Conservation (phyloP, 2,329 filamentous ascomycete genomes). For the Botrytis porri region DNA sequence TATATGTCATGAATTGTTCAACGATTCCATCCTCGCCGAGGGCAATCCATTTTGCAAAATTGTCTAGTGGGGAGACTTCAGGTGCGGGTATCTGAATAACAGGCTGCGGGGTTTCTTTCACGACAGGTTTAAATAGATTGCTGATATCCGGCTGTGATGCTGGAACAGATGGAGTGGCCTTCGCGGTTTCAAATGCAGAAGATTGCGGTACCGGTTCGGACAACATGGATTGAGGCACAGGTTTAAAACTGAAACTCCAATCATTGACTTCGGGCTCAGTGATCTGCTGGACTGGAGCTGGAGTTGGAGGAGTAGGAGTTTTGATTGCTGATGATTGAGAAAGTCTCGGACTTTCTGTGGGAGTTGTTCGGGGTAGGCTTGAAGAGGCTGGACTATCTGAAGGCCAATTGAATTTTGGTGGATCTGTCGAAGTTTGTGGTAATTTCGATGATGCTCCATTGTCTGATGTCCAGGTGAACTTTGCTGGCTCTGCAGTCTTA, state of each 20-base stretch:
- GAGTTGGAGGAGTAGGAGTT: neutral
- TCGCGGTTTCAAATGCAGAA: neutral
- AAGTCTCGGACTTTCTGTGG: neutral
- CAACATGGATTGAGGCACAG: neutral
- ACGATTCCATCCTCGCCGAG: constrained; percentile 36
- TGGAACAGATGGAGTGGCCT: neutral
- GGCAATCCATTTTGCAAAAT: constrained; percentile 33
- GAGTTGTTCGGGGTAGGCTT: neutral
- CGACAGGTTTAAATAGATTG: neutral
- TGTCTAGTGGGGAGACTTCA: constrained; percentile 6
- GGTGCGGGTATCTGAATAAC: neutral
- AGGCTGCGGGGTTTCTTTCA: neutral
- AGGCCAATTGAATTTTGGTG: constrained; percentile 9
- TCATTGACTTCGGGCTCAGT: neutral
- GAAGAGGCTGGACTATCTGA: neutral
- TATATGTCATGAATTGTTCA: constrained; percentile 35
- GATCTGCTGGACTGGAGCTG: neutral
- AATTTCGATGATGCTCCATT: neutral
- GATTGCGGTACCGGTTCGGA: neutral
- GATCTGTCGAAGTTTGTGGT: neutral
- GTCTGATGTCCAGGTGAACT: constrained; percentile 13
- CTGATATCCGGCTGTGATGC: neutral
- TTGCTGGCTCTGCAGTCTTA: neutral
- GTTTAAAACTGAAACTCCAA: constrained; percentile 7
- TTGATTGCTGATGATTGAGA: neutral